These are phyloP conservation scores for Cadophora sp. DNA, from an alignment of 2,329 filamentous ascomycete genomes.

Conservation along the genomic window DNA sequence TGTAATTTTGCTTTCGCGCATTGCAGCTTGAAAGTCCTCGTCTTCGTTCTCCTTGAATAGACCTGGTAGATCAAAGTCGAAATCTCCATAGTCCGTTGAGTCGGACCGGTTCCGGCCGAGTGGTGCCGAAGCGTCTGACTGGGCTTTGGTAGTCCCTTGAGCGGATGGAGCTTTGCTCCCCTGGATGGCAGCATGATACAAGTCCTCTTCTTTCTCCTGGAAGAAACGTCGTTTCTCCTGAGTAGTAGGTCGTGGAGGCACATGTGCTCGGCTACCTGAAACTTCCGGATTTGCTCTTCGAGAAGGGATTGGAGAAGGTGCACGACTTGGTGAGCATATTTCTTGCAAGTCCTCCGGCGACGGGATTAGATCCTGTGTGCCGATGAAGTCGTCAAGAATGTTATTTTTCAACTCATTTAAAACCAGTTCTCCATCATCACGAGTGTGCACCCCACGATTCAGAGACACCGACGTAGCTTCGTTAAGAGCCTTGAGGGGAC, in stretches of 20 bases:
- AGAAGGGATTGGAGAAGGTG: conserved; percentile 14
- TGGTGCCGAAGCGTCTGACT: not conserved
- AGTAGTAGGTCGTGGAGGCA: conserved; percentile 7
- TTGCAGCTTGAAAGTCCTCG: conserved; percentile 12
- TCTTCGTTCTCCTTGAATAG: conserved; percentile 6
- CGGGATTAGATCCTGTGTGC: conserved; percentile 54
- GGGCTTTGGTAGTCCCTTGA: not conserved
- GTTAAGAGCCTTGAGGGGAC: conserved; percentile 1
- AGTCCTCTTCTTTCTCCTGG: conserved; percentile 40
- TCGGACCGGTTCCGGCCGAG: not conserved
- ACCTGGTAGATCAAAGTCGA: conserved; percentile 10
- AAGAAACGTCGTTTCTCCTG: conserved; percentile 36
- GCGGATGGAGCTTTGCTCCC: conserved; percentile 28
- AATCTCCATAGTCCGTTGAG: conserved; percentile 18
- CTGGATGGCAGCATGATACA: conserved; percentile 34
- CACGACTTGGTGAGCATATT: conserved; percentile 43
- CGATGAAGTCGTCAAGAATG: conserved; percentile 19
- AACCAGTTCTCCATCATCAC: no score
- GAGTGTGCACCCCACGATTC: not conserved
- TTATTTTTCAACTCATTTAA: not conserved
- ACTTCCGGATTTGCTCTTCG: not conserved
- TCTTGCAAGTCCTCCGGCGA: conserved; percentile 56
- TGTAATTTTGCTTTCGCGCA: conserved; percentile 11
- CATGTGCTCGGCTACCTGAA: not conserved
- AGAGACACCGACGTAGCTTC: not conserved